These are phyloP conservation scores for Stygiomarasmius scandens DNA, from an alignment of 1,284 basidiomycete species.

Conservation along the genomic window DNA sequence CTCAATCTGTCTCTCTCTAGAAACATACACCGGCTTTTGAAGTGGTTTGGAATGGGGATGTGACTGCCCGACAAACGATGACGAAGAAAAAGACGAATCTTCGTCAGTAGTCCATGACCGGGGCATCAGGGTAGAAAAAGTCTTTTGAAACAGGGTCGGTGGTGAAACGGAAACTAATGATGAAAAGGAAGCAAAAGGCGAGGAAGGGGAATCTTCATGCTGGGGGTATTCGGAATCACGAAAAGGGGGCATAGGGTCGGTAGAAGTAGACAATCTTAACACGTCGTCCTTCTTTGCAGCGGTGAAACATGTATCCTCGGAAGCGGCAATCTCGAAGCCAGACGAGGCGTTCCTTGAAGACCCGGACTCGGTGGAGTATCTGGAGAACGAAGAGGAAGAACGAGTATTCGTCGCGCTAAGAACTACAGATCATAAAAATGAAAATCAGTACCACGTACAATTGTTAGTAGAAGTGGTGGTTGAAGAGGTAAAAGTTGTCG, in stretches of 20 bases:
- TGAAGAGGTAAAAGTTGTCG: slow-evolving; percentile 50
- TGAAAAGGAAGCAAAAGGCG: slow-evolving; percentile 37
- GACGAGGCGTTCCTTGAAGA: too few relatives aligned
- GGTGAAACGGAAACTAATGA: slow-evolving; percentile 55
- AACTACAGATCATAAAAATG: slow-evolving; percentile 27
- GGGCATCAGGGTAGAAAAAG: slow-evolving; percentile 59
- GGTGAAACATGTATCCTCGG: slow-evolving; percentile 7
- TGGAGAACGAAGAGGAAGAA: not conserved
- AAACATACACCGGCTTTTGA: slow-evolving; percentile 41
- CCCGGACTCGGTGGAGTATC: too few relatives aligned
- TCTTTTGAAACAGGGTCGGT: slow-evolving; percentile 50
- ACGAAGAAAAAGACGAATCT: slow-evolving; percentile 22
- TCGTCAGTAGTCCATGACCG: slow-evolving; percentile 17
- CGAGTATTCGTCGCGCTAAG: slow-evolving; percentile 17
- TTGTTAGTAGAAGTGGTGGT: slow-evolving; percentile 38
- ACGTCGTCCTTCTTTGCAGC: not conserved
- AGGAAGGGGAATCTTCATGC: slow-evolving; percentile 19
- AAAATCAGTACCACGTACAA: slow-evolving; percentile 58
- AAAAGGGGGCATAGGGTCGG: slow-evolving; percentile 1
- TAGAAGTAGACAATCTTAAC: not conserved
- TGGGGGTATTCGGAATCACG: not conserved
- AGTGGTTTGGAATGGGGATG: slow-evolving; percentile 21
- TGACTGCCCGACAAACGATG: slow-evolving; percentile 23
- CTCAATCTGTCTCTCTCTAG: slow-evolving; percentile 64
- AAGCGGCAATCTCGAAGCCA: not conserved